A percentile compares a stretch with the other conserved stretches of the same genome.
Evolutionary conservation across 176 grass and related monocot genomes (phyloP).

Genomic region (Tillandsia fasciculata): DNA sequence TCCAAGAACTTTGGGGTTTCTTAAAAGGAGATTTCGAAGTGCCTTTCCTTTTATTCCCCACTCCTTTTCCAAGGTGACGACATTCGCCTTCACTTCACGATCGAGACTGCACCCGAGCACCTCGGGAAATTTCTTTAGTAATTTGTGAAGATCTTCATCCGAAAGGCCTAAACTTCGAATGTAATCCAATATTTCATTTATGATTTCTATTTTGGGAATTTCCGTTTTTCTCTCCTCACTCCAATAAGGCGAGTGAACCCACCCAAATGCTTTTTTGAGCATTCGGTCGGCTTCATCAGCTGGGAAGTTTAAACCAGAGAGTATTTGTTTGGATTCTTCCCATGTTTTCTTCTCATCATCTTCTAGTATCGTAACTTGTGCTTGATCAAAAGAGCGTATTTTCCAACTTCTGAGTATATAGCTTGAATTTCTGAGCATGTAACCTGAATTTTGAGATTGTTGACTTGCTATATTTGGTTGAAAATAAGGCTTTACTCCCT

Average conservation of each 20-base stretch:
- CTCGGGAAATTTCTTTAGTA: conserved; percentile 91
- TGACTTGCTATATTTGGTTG: background rate
- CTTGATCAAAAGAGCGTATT: conserved; percentile 29
- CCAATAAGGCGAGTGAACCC: conserved; percentile 84
- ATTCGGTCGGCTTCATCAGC: conserved; percentile 44
- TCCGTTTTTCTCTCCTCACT: conserved; percentile 56
- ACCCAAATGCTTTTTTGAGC: conserved; percentile 80
- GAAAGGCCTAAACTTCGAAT: conserved; percentile 58
- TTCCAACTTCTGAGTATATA: conserved; percentile 10
- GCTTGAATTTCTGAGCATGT: background rate
- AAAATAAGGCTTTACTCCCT: conserved; percentile 18
- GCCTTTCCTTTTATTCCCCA: conserved; percentile 79
- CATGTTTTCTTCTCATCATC: conserved; percentile 45
- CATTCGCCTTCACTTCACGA: conserved; percentile 57
- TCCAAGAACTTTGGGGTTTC: conserved; percentile 88
- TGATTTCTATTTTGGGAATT: conserved; percentile 36
- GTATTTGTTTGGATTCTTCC: conserved; percentile 47
- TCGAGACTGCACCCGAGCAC: conserved; percentile 77
- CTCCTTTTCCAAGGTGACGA: conserved; percentile 62
- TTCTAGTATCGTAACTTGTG: conserved; percentile 26
- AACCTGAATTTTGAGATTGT: background rate
- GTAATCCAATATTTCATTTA: conserved; percentile 38
- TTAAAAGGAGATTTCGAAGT: conserved; percentile 59
- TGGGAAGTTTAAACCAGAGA: conserved; percentile 47
- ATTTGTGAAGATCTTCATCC: conserved; percentile 57